Evolutionary conservation across 768 basidiomycete species (phyloP).

Genomic region (Boletus rufocinnamomeus): DNA sequence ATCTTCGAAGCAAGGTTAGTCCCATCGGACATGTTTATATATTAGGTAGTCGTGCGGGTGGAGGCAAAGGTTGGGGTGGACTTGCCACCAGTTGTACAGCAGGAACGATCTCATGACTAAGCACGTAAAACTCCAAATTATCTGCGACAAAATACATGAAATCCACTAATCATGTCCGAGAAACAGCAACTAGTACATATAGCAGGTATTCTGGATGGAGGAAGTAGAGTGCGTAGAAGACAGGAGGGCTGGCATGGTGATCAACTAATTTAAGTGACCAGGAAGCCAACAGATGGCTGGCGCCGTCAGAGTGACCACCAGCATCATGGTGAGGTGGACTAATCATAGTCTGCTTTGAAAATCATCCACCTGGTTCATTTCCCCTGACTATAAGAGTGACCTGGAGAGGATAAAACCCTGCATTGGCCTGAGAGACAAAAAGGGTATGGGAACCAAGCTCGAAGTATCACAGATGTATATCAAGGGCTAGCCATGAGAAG

Average conservation of each 20-base stretch:
- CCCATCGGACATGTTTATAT: conserved; percentile 38
- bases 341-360: background rate
- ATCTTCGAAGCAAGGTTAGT: conserved; percentile 51
- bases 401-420: background rate
- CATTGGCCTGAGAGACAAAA: background rate
- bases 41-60: conserved; percentile 2
- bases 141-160: too few relatives aligned
- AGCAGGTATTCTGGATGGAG: background rate
- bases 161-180: background rate
- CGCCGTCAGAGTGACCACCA: background rate
- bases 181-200: background rate
- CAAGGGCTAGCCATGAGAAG: conserved; percentile 20
- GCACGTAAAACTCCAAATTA: background rate
- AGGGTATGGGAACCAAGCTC: background rate
- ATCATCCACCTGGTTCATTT: background rate
- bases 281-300: background rate
- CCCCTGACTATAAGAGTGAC: background rate
- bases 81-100: background rate
- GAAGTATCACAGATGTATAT: background rate
- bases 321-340: background rate
- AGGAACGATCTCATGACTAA: conserved; percentile 24
- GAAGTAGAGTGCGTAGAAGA: background rate
- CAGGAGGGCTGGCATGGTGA: background rate
- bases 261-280: background rate
- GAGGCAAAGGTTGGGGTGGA: conserved; percentile 9